Conservation (phyloP, 2,329 filamentous ascomycete species). For the Pyricularia pennisetigena region DNA sequence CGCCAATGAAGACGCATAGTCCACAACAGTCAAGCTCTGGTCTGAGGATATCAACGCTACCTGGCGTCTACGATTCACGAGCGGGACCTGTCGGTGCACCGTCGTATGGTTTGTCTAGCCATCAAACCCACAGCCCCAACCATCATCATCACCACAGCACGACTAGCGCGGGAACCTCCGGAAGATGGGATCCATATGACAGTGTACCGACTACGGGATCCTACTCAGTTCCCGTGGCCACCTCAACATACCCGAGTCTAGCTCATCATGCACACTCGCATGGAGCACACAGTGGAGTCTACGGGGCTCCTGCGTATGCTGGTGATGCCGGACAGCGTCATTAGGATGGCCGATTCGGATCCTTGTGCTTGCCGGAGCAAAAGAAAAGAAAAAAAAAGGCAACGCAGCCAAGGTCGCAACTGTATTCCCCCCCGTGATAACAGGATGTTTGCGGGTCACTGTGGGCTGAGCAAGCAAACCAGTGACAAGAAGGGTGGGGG, state of each 20-base stretch:
- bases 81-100: neutral
- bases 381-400: neutral
- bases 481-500: neutral
- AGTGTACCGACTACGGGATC: neutral
- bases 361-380: neutral
- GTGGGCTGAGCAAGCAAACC: neutral
- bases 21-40: constrained; percentile 17
- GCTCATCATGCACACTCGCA: constrained; percentile 1
- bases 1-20: constrained; percentile 26
- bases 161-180: neutral
- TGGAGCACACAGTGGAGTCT: neutral
- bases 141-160: constrained; percentile 8
- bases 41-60: constrained; percentile 24
- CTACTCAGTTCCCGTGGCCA: neutral
- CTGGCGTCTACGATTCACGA: constrained; percentile 25
- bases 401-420: neutral
- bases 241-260: too few relatives aligned
- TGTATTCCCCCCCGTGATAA: neutral
- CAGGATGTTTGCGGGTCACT: neutral
- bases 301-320: neutral
- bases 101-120: constrained; percentile 4
- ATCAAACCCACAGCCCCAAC: constrained; percentile 11
- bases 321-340: neutral
- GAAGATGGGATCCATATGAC: neutral
- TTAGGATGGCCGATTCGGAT: neutral